Conservation (phyloP, 345 rosid genomes). For the Populus alba region DNA sequence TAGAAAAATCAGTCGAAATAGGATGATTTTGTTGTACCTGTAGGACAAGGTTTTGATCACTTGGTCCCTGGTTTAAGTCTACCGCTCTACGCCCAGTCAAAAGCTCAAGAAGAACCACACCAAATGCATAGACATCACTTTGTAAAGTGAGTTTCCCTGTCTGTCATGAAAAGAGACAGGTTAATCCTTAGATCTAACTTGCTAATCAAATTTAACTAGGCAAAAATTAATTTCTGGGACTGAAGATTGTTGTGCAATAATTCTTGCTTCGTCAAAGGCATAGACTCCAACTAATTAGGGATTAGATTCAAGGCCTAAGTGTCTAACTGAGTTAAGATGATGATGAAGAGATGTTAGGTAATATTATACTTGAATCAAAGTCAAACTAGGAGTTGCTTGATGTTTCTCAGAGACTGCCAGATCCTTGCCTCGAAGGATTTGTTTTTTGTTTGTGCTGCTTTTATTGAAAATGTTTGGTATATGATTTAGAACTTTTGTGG, state of each 20-base stretch:
- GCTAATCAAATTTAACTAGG: slow-evolving; percentile 1
- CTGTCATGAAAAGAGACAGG: slow-evolving; percentile 34
- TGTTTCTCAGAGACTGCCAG: background rate
- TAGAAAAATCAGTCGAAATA: background rate
- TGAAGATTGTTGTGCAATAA: background rate
- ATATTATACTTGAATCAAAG: background rate
- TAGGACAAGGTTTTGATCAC: slow-evolving; percentile 88
- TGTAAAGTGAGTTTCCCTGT: slow-evolving; percentile 95
- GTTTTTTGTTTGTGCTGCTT: background rate
- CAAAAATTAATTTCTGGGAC: background rate
- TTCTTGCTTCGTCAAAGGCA: background rate
- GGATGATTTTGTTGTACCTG: slow-evolving; percentile 50
- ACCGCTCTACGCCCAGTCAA: slow-evolving; percentile 94
- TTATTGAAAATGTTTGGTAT: background rate
- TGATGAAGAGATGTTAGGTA: background rate
- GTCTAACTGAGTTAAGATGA: background rate
- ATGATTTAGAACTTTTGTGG: background rate
- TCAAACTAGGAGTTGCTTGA: background rate
- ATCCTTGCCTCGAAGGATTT: background rate
- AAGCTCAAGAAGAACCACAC: slow-evolving; percentile 92
- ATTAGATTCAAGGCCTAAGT: background rate
- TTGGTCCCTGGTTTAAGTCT: slow-evolving; percentile 78
- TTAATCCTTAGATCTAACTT: slow-evolving; percentile 2
- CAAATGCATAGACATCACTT: slow-evolving; percentile 96
- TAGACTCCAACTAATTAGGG: background rate